A percentile compares a stretch with the other conserved stretches of the same genome.
phyloP scores from a whole-genome alignment of 2,329 filamentous ascomycete genomes.

The Colletotrichum acutatum region DNA sequence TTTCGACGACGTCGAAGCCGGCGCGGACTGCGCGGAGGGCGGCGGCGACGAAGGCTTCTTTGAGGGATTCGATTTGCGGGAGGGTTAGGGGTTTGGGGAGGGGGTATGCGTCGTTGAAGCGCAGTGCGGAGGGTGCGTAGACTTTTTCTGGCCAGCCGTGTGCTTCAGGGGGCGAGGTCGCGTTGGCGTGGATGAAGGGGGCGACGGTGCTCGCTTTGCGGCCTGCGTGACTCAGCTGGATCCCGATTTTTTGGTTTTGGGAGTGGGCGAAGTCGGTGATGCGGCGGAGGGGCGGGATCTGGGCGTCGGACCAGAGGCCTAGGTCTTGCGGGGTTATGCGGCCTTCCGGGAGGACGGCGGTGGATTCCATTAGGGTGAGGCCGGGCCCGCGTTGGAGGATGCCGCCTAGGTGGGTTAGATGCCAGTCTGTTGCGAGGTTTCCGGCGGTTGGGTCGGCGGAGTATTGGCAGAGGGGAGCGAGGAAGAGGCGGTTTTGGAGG shows the following conservation, averaged over 20 bases:
- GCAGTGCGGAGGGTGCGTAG: conserved; percentile 55
- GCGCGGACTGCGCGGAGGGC: conserved; percentile 68
- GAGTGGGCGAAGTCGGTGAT: conserved; percentile 69
- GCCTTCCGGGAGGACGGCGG: conserved; percentile 70
- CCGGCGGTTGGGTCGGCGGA: conserved; percentile 56
- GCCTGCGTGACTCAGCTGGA: conserved; percentile 82
- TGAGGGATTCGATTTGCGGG: conserved; percentile 72
- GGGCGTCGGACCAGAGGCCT: conserved; percentile 76
- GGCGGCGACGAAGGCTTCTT: conserved; percentile 67
- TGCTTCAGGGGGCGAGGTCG: conserved; percentile 57
- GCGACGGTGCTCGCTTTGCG: conserved; percentile 67
- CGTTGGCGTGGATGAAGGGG: conserved; percentile 72
- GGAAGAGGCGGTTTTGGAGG: conserved; percentile 58
- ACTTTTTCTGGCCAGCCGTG: conserved; percentile 66
- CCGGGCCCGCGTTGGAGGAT: conserved; percentile 76
- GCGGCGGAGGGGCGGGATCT: conserved; percentile 67
- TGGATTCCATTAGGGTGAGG: conserved; percentile 73
- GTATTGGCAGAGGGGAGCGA: conserved; percentile 61
- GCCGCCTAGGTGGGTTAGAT: conserved; percentile 78
- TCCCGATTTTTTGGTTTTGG: conserved; percentile 72
- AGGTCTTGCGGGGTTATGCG: conserved; percentile 76
- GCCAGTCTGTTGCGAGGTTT: conserved; percentile 74
- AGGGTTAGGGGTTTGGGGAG: conserved; percentile 73
- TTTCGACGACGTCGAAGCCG: conserved; percentile 76
- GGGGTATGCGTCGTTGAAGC: conserved; percentile 69